Percentiles rank a stretch among this genome's conserved stretches.
These are phyloP conservation scores for Termitomyces sp. DNA, from an alignment of 768 basidiomycete genomes.

Conservation along the genomic window DNA sequence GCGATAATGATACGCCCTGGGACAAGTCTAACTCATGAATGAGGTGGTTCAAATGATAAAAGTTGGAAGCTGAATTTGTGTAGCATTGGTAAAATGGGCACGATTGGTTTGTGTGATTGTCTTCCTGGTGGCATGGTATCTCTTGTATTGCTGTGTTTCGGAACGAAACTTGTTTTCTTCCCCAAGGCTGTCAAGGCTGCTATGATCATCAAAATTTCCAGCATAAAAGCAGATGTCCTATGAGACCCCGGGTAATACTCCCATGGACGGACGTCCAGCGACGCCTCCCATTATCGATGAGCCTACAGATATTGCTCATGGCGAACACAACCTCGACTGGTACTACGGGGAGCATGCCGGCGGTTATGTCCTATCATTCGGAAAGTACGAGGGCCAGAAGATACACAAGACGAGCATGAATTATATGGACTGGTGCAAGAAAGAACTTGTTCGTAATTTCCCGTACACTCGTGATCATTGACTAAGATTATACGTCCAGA, in stretches of 20 bases:
- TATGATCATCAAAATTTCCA: too few species aligned
- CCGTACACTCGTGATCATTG: not conserved
- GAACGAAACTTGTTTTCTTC: too few species aligned
- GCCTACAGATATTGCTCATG: not conserved
- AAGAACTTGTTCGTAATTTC: not conserved
- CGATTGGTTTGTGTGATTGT: not conserved
- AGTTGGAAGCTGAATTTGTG: too few species aligned
- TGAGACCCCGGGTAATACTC: not conserved
- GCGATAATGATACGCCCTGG: too few species aligned
- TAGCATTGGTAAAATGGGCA: conserved; percentile 29
- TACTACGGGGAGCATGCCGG: conserved; percentile 1
- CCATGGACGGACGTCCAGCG: not conserved
- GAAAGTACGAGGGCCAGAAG: conserved; percentile 1
- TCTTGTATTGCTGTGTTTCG: not conserved
- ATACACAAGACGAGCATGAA: conserved; percentile 5
- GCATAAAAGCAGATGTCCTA: not conserved
- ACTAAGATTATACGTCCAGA: not conserved
- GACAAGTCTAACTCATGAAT: too few species aligned
- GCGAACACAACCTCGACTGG: not conserved
- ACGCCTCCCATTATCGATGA: not conserved
- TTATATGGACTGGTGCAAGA: conserved; percentile 8
- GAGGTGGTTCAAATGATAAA: too few species aligned
- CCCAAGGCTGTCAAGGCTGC: not conserved
- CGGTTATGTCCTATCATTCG: conserved; percentile 1
- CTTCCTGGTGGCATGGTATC: not conserved